Evolutionary conservation across 768 basidiomycete genomes (phyloP).

Genomic region (Suillus fuscotomentosus): DNA sequence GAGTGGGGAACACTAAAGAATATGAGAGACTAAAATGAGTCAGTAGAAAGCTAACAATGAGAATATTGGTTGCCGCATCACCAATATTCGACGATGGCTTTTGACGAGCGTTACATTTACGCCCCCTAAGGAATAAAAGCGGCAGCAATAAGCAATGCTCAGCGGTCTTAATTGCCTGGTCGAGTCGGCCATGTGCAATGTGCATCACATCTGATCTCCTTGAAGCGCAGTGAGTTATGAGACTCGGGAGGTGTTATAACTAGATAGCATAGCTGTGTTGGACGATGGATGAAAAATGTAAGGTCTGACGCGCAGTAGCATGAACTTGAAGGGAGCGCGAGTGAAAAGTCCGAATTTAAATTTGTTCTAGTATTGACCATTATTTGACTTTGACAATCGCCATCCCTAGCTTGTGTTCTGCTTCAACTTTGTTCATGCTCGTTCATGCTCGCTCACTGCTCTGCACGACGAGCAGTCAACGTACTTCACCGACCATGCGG

Average conservation of each 20-base stretch:
- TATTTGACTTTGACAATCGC: background rate
- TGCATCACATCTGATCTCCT: background rate
- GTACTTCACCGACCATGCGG: conserved; percentile 10
- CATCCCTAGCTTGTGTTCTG: background rate
- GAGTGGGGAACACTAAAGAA: too few species aligned
- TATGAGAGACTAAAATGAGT: too few species aligned
- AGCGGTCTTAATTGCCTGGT: too few species aligned
- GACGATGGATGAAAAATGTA: background rate
- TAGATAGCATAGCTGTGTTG: background rate
- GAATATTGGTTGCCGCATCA: too few species aligned
- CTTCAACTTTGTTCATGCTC: background rate
- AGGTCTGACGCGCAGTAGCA: background rate
- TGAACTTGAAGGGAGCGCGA: background rate
- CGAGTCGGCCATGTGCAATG: background rate
- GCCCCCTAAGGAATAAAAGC: too few species aligned
- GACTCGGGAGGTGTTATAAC: background rate
- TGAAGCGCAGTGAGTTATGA: background rate
- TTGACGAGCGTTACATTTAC: too few species aligned
- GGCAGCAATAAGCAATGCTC: too few species aligned
- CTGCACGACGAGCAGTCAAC: conserved; percentile 13
- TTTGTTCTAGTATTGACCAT: background rate
- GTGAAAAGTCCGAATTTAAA: background rate
- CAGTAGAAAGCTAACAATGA: too few species aligned
- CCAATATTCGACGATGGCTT: too few species aligned
- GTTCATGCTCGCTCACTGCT: conserved; percentile 24